Conservation (phyloP, 2,329 filamentous ascomycete genomes). For the Hypoxylon sp. region DNA sequence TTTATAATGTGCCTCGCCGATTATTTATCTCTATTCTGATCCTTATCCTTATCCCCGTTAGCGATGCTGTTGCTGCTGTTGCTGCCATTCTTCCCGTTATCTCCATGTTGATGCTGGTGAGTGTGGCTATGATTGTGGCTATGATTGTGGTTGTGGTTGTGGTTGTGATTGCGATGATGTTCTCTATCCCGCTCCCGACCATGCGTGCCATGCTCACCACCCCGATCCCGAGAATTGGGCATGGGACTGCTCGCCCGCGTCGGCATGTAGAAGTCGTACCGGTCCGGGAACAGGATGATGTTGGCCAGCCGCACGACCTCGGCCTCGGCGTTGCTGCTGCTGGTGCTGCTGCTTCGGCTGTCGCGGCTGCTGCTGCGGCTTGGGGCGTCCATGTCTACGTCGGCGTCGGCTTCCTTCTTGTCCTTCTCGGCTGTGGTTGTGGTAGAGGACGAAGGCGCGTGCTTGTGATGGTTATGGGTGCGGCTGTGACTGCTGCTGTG, state of each 20-base stretch:
- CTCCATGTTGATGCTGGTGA: no score
- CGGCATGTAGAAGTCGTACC: constrained; percentile 59
- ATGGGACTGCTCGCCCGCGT: constrained; percentile 46
- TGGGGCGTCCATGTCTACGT: constrained; percentile 35
- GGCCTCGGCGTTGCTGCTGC: constrained; percentile 54
- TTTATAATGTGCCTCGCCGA: no score
- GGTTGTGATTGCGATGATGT: no score
- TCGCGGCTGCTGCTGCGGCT: constrained; percentile 36
- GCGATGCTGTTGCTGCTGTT: constrained; percentile 14
- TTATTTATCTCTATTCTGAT: constrained; percentile 29
- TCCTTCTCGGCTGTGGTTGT: constrained; percentile 32
- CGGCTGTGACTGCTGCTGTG: constrained; percentile 33
- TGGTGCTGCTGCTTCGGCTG: constrained; percentile 34
- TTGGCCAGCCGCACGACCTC: constrained; percentile 64
- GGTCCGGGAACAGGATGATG: constrained; percentile 64
- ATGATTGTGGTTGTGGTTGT: no score
- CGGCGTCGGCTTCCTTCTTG: constrained; percentile 11
- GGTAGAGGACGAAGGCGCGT: constrained; percentile 16
- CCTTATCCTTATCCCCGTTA: constrained; percentile 30
- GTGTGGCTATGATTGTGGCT: no score
- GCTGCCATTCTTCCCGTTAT: constrained; percentile 12
- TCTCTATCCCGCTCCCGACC: no score
- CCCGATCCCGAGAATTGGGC: constrained; percentile 17
- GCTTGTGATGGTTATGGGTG: constrained; percentile 19
- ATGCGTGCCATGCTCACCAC: no score